These are phyloP conservation scores for Paramecium primaurelia DNA, from an alignment of 73 alveolate species.

Conservation along the genomic window DNA sequence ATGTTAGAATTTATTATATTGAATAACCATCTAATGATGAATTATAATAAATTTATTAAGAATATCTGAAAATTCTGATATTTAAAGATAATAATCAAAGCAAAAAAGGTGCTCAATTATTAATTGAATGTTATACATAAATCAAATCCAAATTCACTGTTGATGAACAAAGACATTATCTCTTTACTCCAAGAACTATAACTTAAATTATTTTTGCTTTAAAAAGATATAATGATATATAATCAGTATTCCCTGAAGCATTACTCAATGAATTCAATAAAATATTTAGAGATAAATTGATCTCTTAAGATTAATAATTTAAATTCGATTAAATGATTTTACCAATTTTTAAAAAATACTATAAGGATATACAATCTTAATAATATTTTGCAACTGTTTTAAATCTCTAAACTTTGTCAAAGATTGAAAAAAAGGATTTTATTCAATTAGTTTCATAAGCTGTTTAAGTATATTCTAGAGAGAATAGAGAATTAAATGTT, in stretches of 20 bases:
- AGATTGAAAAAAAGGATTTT: conserved; percentile 75
- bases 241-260: conserved; percentile 84
- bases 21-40: conserved; percentile 97
- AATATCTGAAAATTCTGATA: conserved; percentile 74
- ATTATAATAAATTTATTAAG: conserved; percentile 82
- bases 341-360: conserved; percentile 58
- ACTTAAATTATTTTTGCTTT: conserved; percentile 93
- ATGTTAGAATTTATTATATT: conserved; percentile 95
- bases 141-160: conserved; percentile 88
- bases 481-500: too few relatives aligned
- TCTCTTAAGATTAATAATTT: conserved; percentile 82
- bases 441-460: conserved; percentile 68
- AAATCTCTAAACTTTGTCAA: conserved; percentile 62
- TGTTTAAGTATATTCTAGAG: conserved; percentile 81
- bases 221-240: conserved; percentile 93
- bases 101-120: conserved; percentile 49
- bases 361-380: background rate
- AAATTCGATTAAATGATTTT: conserved; percentile 77
- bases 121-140: conserved; percentile 86
- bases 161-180: conserved; percentile 99
- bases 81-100: conserved; percentile 29
- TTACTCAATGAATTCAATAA: conserved; percentile 96
- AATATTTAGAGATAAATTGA: conserved; percentile 97
- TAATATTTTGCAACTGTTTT: conserved; percentile 38
- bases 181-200: conserved; percentile 98